Evolutionary conservation across 768 basidiomycete species (phyloP).

Genomic region (Favolaschia claudopus): DNA sequence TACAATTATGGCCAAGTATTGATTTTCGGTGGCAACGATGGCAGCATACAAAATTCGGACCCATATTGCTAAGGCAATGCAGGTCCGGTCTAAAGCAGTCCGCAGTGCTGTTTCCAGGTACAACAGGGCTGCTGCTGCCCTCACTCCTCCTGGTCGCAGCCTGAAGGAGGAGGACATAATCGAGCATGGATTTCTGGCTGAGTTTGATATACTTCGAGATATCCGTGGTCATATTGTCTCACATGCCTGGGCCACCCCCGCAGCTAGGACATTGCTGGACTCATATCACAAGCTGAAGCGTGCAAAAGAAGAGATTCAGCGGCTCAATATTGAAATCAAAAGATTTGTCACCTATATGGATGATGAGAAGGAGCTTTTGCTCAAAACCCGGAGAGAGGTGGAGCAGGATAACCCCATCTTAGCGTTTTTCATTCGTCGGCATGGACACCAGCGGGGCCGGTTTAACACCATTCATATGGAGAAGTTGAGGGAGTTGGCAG

Average conservation of each 20-base stretch:
- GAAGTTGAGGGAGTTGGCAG: too few relatives aligned
- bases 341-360: background rate
- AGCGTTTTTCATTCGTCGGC: background rate
- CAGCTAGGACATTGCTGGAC: background rate
- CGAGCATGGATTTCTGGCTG: background rate
- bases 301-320: background rate
- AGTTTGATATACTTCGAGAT: background rate
- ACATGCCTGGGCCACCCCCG: background rate
- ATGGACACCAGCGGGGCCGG: background rate
- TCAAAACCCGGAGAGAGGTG: background rate
- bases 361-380: conserved; percentile 3
- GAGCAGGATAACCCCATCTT: background rate
- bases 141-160: background rate
- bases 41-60: background rate
- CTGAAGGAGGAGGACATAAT: background rate
- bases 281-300: background rate
- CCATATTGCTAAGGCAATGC: background rate
- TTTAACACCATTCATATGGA: conserved; percentile 2
- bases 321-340: background rate
- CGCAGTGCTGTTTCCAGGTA: background rate
- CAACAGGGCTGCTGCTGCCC: background rate
- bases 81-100: background rate
- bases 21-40: too few relatives aligned
- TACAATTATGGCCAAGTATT: too few relatives aligned
- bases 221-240: background rate